These are phyloP conservation scores for Coriolopsis trogii DNA, from an alignment of 1,284 basidiomycete genomes.

Conservation along the genomic window DNA sequence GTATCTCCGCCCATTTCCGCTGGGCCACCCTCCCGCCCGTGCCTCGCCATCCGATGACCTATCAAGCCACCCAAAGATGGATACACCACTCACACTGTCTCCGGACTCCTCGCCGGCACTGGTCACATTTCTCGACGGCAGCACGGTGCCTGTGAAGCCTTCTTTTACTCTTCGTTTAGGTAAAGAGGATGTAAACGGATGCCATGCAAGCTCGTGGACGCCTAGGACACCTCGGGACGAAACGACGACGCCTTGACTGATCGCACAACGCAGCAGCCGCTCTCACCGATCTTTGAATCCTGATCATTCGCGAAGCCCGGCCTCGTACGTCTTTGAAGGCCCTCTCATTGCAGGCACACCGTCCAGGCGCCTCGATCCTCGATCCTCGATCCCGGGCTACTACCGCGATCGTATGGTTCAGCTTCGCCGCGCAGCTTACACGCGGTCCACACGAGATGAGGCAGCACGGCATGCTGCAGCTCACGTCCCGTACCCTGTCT, in stretches of 20 bases:
- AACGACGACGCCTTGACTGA: constrained; percentile 3
- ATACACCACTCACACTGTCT: too few species aligned
- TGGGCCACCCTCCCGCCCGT: neutral
- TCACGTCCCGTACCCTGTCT: too few species aligned
- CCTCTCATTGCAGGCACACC: neutral
- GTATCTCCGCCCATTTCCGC: constrained; percentile 7
- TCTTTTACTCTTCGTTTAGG: constrained; percentile 7
- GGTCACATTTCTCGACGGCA: neutral
- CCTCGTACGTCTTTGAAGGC: constrained; percentile 2
- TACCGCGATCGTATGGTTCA: too few species aligned
- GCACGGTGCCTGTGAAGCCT: constrained; percentile 2
- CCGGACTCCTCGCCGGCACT: neutral
- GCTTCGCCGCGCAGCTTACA: too few species aligned
- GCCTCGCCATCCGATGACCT: neutral
- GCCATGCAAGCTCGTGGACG: constrained; percentile 7
- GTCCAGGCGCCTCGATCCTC: too few species aligned
- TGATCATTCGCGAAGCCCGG: too few species aligned
- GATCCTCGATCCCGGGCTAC: too few species aligned
- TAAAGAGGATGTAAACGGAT: constrained; percentile 1
- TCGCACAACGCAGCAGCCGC: neutral
- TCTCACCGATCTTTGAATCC: constrained; percentile 10
- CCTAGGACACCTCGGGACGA: constrained; percentile 11
- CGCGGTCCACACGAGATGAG: too few species aligned
- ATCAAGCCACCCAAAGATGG: neutral
- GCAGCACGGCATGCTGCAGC: too few species aligned